Evolutionary conservation across 2,329 filamentous ascomycete genomes (phyloP).

Genomic region (Fusarium multiceps): DNA sequence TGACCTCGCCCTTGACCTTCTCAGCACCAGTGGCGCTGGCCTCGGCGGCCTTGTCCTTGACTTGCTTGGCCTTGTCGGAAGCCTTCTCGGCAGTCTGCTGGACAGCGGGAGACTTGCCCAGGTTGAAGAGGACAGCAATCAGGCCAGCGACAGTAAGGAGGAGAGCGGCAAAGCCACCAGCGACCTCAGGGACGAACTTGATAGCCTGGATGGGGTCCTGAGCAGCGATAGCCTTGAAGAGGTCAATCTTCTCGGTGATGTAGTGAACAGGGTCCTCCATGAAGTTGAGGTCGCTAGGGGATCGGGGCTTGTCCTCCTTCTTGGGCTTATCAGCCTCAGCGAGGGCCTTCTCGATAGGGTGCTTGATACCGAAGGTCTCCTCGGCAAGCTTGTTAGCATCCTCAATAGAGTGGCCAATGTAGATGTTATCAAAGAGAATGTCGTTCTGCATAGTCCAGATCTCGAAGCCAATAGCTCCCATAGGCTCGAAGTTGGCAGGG

Average conservation of each 20-base stretch:
- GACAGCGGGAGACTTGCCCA: conserved; percentile 73
- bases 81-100: conserved; percentile 76
- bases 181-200: conserved; percentile 92
- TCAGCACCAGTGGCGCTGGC: conserved; percentile 72
- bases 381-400: conserved; percentile 90
- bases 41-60: conserved; percentile 73
- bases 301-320: conserved; percentile 71
- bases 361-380: conserved; percentile 92
- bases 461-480: conserved; percentile 98
- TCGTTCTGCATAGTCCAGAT: conserved; percentile 99
- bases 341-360: conserved; percentile 80
- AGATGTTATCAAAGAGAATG: conserved; percentile 99
- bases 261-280: conserved; percentile 88
- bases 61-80: conserved; percentile 79
- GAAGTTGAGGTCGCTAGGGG: conserved; percentile 85
- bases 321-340: conserved; percentile 86
- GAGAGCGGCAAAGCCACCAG: conserved; percentile 79
- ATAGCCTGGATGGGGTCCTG: conserved; percentile 84
- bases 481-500: conserved; percentile 96
- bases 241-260: conserved; percentile 90
- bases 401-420: conserved; percentile 95
- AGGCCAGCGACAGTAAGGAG: conserved; percentile 77
- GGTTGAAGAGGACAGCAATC: conserved; percentile 72
- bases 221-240: conserved; percentile 87
- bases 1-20: conserved; percentile 79